phyloP scores from a whole-genome alignment of 2,329 filamentous ascomycete genomes.

The Dactylellina drechsleri region DNA sequence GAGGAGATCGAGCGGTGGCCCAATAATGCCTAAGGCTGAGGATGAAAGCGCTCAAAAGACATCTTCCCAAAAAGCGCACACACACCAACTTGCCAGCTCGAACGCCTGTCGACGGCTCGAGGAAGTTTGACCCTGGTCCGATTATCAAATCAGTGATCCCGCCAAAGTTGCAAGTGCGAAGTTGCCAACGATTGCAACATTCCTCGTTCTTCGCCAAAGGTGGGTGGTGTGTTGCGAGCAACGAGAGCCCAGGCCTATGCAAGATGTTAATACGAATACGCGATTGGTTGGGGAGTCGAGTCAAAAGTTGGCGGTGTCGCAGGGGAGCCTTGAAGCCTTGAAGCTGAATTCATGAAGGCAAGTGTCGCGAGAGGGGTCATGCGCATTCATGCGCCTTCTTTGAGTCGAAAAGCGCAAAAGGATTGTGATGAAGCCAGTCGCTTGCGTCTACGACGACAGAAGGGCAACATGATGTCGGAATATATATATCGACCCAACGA shows the following conservation, averaged over 20 bases:
- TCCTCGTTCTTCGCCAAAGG: slow-evolving; percentile 11
- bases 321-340: slow-evolving; percentile 32
- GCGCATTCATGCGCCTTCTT: slow-evolving; percentile 35
- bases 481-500: slow-evolving; percentile 7
- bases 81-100: neutral
- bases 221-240: slow-evolving; percentile 4
- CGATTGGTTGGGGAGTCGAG: neutral
- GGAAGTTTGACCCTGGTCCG: too few species aligned
- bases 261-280: too few species aligned
- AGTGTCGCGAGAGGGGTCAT: slow-evolving; percentile 21
- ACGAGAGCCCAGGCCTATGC: neutral
- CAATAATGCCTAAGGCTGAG: slow-evolving; percentile 37
- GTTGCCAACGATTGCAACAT: slow-evolving; percentile 10
- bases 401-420: too few species aligned
- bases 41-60: slow-evolving; percentile 4
- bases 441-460: too few species aligned
- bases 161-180: neutral
- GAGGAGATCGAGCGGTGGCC: neutral
- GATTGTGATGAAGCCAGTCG: neutral
- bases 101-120: too few species aligned
- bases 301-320: slow-evolving; percentile 24
- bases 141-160: slow-evolving; percentile 17
- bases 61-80: slow-evolving; percentile 38
- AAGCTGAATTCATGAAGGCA: neutral
- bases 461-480: too few species aligned